These are phyloP conservation scores for Penicillium ucsense DNA, from an alignment of 495 filamentous ascomycete genomes.

Conservation along the genomic window DNA sequence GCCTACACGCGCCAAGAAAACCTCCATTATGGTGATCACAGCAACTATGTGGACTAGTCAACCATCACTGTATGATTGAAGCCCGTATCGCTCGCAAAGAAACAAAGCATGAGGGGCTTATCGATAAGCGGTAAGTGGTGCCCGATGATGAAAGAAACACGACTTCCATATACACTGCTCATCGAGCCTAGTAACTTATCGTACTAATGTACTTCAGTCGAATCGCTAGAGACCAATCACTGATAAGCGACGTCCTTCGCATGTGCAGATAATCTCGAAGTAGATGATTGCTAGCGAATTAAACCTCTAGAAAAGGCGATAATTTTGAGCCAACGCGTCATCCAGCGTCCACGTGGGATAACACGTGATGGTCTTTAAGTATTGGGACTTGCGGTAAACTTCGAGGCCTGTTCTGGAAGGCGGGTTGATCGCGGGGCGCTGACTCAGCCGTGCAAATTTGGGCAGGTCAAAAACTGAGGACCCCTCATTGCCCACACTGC, in stretches of 20 bases:
- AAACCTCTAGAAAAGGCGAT: too few relatives aligned
- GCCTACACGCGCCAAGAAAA: conserved; percentile 57
- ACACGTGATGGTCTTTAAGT: conserved; percentile 10
- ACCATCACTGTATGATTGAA: background rate
- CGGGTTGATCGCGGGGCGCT: conserved; percentile 20
- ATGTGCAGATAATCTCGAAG: too few relatives aligned
- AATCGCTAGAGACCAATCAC: background rate
- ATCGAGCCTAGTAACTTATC: too few relatives aligned
- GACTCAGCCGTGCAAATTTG: conserved; percentile 27
- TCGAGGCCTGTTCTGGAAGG: too few relatives aligned
- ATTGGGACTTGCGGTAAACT: too few relatives aligned
- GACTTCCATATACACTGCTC: background rate
- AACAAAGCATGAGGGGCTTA: conserved; percentile 20
- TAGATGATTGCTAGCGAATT: too few relatives aligned
- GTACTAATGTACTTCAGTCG: too few relatives aligned
- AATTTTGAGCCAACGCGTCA: too few relatives aligned
- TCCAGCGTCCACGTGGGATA: background rate
- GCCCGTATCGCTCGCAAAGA: conserved; percentile 7
- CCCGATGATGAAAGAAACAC: conserved; percentile 5
- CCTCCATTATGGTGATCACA: conserved; percentile 54
- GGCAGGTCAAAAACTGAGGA: conserved; percentile 11
- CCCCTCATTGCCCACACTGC: conserved; percentile 10
- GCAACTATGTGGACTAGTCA: background rate
- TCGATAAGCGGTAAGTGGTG: conserved; percentile 22
- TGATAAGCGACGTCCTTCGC: too few relatives aligned